Percentiles rank a stretch among this genome's conserved stretches.
These are phyloP conservation scores for Fraxinus quadrangulata DNA, from an alignment of 257 asterid genomes.

Conservation along the genomic window DNA sequence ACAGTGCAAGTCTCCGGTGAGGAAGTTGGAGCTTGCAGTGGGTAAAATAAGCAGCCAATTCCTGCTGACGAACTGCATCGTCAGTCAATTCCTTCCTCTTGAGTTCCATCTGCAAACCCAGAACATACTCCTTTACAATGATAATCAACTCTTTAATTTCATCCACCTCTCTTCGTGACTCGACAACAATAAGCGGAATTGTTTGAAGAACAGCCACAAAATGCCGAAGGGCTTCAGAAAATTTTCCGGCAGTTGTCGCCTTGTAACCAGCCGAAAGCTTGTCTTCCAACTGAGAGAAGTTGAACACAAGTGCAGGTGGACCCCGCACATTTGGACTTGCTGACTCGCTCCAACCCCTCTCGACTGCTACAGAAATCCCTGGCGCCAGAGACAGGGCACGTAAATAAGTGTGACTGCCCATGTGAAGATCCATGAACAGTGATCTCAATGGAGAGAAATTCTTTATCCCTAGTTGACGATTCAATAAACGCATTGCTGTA, in stretches of 20 bases:
- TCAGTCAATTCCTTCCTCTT: conserved; percentile 72
- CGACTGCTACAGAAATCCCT: conserved; percentile 62
- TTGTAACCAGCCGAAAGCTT: conserved; percentile 73
- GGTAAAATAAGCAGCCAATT: conserved; percentile 84
- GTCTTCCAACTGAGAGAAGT: conserved; percentile 73
- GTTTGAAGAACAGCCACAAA: conserved; percentile 71
- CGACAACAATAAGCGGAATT: conserved; percentile 75
- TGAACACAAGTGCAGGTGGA: conserved; percentile 76
- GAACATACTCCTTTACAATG: conserved; percentile 70
- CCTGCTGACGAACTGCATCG: conserved; percentile 77
- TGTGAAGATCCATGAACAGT: conserved; percentile 60
- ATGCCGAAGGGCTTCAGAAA: conserved; percentile 65
- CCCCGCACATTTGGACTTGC: conserved; percentile 71
- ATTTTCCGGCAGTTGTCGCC: conserved; percentile 73
- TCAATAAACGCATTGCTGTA: conserved; percentile 85
- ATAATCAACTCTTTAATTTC: conserved; percentile 71
- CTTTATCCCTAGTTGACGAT: conserved; percentile 74
- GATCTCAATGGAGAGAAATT: conserved; percentile 71
- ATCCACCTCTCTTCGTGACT: conserved; percentile 78
- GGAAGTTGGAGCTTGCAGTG: conserved; percentile 79
- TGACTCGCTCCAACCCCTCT: conserved; percentile 79
- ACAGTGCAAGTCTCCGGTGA: conserved; percentile 68
- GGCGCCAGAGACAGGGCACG: conserved; percentile 78
- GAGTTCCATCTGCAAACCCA: conserved; percentile 77
- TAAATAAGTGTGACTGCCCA: conserved; percentile 79